These are phyloP conservation scores for Fusarium xyrophilum DNA, from an alignment of 2,329 filamentous ascomycete species.

Conservation along the genomic window DNA sequence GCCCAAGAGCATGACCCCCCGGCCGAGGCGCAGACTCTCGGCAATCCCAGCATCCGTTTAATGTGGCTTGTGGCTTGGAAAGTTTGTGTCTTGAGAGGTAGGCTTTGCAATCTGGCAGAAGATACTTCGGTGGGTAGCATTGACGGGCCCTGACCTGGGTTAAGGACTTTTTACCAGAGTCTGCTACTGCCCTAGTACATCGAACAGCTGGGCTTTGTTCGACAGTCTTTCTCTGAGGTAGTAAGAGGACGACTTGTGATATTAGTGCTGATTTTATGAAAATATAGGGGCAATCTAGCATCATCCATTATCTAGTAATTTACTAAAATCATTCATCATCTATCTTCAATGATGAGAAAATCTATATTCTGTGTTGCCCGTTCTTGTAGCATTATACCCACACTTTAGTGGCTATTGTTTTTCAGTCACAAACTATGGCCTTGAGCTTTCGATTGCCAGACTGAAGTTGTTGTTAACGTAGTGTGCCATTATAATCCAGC, in stretches of 20 bases:
- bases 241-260: not conserved
- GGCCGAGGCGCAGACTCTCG: not conserved
- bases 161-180: not conserved
- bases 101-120: not conserved
- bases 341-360: not conserved
- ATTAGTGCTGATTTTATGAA: not conserved
- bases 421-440: rapidly evolving
- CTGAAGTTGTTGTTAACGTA: not conserved
- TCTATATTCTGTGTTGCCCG: rapidly evolving
- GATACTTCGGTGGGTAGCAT: not conserved
- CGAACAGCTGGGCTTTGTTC: rapidly evolving
- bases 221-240: rapidly evolving
- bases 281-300: not conserved
- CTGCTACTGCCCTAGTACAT: not conserved
- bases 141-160: not conserved
- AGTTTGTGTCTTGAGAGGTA: not conserved
- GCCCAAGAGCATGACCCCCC: not conserved
- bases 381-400: rapidly evolving
- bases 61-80: not conserved
- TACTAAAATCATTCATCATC: too few species aligned
- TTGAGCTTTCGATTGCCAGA: rapidly evolving
- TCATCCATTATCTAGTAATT: too few species aligned
- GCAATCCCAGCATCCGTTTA: not conserved
- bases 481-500: rapidly evolving
- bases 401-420: rapidly evolving